A percentile compares a stretch with the other conserved stretches of the same genome.
phyloP scores from a whole-genome alignment of 371 early-diverging fungal genomes.

The Umbelopsis sp. region DNA sequence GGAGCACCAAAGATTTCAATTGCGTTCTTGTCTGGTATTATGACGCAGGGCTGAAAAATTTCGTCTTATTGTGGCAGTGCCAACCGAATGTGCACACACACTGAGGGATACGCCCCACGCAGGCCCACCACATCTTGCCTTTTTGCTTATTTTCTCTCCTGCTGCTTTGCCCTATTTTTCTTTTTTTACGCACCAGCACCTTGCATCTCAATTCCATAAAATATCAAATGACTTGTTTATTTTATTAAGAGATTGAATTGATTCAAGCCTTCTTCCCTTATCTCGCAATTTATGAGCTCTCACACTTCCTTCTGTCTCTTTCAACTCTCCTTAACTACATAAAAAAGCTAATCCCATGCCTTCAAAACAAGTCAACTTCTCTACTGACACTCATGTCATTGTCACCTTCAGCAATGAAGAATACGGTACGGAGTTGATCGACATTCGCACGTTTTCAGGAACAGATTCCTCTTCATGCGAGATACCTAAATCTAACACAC shows the following conservation, averaged over 20 bases:
- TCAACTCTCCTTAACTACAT: constrained; percentile 21
- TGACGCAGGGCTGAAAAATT: neutral
- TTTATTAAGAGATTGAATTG: neutral
- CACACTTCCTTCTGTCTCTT: constrained; percentile 18
- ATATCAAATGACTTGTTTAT: constrained; percentile 15
- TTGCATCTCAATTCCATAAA: constrained; percentile 7
- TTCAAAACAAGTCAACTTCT: constrained; percentile 11
- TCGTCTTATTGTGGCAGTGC: constrained; percentile 5
- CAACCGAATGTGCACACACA: neutral
- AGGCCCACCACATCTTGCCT: neutral
- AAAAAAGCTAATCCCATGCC: constrained; percentile 19
- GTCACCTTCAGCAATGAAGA: constrained; percentile 13
- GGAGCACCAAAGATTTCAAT: constrained; percentile 3
- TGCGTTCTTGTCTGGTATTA: constrained; percentile 11
- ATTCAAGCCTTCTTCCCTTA: constrained; percentile 18
- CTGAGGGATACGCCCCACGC: neutral
- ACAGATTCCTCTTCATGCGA: neutral
- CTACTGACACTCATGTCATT: constrained; percentile 10
- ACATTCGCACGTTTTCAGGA: constrained; percentile 2
- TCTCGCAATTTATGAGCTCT: constrained; percentile 17
- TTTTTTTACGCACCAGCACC: neutral
- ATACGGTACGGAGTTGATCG: constrained; percentile 1
- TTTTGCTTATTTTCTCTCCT: neutral
- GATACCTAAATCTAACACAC: neutral
- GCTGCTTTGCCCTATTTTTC: neutral